Base-by-base conservation (phyloP, 495 filamentous ascomycete species). In the Xylona heveae region DNA sequence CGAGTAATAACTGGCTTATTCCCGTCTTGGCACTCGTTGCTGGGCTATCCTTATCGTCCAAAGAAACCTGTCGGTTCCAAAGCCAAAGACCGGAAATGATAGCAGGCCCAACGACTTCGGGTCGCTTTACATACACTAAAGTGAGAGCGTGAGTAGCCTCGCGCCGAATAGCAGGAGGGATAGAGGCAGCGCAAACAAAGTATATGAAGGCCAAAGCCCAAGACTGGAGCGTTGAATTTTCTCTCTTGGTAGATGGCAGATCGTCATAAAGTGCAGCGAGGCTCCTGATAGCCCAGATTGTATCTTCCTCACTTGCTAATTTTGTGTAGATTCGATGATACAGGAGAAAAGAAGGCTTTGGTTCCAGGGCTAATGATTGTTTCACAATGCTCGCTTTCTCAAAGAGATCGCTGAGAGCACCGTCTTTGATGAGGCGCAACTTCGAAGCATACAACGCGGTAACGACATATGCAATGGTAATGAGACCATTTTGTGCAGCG, bases 131-230 rank as follows among this genome's bases (percentile, higher is more conserved):
- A 44, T 84, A 78, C 12, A 72, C 55, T 12, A 47, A 43, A 0
- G 70, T 61, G 20, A 97, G 52, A 2, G 61, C 45, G 24, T 58
- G 45, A 9, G 57, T 58, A 2, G 78, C 66, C 28, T 65, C 54
- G 22, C 66, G 65, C 34, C 75, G 67, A 24, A 71, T 55, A 3
- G 44, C 54, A 2, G 67, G 59, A 4, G 73, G 53, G 7, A 78
- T 52, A 8, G 42, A 46, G 6, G 66, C 46, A 1, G 68, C 70
- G 24, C 66, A 70, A 22, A 91, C 63, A n/a, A 73, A 46, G 42
- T 73, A 94, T 16, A 94, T 70, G 29, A 88, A 68, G 0, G 74
- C 69, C 44, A 88, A 73, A 9, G 72, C 71, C 85, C 88, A 94
- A 2, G 66, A 35, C 34, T 2, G 33, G 31, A 15, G 29, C 22